Conservation (phyloP, 2,329 filamentous ascomycete genomes). For the Scedosporium dehoogii region DNA sequence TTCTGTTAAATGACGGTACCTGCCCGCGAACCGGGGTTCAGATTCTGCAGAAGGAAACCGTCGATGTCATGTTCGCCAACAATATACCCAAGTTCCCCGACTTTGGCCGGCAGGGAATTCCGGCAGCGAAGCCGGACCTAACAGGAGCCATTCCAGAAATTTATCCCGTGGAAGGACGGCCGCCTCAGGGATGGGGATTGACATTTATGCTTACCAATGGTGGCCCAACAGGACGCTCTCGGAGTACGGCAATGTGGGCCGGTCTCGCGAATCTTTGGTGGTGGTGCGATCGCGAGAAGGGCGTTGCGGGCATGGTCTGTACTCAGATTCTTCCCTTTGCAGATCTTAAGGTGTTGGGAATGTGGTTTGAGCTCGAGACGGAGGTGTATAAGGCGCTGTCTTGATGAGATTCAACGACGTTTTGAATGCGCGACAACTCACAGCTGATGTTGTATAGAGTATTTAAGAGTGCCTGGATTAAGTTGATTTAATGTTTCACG, state of each 20-base stretch:
- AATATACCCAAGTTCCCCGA: constrained; percentile 46
- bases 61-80: constrained; percentile 56
- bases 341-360: constrained; percentile 27
- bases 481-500: too few species aligned
- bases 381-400: constrained; percentile 22
- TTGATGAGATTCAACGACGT: background rate
- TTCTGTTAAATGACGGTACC: constrained; percentile 54
- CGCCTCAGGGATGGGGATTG: constrained; percentile 56
- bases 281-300: constrained; percentile 53
- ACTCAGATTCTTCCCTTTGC: constrained; percentile 41
- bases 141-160: constrained; percentile 38
- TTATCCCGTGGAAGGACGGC: constrained; percentile 32
- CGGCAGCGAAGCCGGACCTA: constrained; percentile 36
- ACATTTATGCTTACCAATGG: constrained; percentile 43
- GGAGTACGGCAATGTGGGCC: constrained; percentile 44
- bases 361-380: constrained; percentile 30
- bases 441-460: too few species aligned
- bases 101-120: constrained; percentile 34
- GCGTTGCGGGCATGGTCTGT: constrained; percentile 41
- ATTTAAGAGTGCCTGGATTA: too few species aligned
- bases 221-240: constrained; percentile 40
- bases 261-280: constrained; percentile 52
- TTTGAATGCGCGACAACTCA: too few species aligned
- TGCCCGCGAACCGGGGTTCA: constrained; percentile 43
- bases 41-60: constrained; percentile 46